Conservation (phyloP, 495 filamentous ascomycete genomes). For the Hypoxylon lienhwacheense region DNA sequence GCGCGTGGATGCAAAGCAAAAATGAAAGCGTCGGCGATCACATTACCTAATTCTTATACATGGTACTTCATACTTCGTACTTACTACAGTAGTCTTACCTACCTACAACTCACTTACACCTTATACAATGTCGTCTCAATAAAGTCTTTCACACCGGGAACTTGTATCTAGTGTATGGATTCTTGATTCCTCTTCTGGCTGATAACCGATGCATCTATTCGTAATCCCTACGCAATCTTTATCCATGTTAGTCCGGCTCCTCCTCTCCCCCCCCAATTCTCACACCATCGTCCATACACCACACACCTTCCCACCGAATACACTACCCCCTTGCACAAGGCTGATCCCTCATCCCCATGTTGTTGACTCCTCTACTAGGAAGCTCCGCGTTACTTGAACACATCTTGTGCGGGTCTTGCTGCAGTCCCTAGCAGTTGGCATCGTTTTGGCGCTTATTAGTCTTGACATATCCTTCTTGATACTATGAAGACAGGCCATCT, state of each 20-base stretch:
- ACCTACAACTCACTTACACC: too few relatives aligned
- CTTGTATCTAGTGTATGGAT: slow-evolving; percentile 11
- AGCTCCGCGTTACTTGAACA: slow-evolving; percentile 12
- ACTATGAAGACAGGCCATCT: slow-evolving; percentile 7
- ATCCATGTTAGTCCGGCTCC: not conserved
- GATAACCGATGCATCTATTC: not conserved
- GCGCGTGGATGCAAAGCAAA: slow-evolving; percentile 26
- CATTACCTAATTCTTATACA: too few relatives aligned
- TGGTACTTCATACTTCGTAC: too few relatives aligned
- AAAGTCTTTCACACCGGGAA: slow-evolving; percentile 14
- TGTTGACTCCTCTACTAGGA: slow-evolving; percentile 9
- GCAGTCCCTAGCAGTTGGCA: slow-evolving; percentile 11
- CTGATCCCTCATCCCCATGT: not conserved
- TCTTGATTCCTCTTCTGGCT: not conserved
- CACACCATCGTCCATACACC: slow-evolving; percentile 20
- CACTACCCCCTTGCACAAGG: not conserved
- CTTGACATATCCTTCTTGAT: not conserved
- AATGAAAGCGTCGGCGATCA: slow-evolving; percentile 11
- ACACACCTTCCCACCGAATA: not conserved
- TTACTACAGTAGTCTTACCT: too few relatives aligned
- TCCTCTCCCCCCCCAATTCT: slow-evolving; percentile 17
- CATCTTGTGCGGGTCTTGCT: slow-evolving; percentile 19
- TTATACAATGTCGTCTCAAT: too few relatives aligned
- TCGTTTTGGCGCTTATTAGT: slow-evolving; percentile 30
- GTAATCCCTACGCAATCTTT: not conserved